A percentile compares a stretch with the other conserved stretches of the same genome.
Conservation (phyloP, 495 filamentous ascomycete genomes). For the Letharia lupina region DNA sequence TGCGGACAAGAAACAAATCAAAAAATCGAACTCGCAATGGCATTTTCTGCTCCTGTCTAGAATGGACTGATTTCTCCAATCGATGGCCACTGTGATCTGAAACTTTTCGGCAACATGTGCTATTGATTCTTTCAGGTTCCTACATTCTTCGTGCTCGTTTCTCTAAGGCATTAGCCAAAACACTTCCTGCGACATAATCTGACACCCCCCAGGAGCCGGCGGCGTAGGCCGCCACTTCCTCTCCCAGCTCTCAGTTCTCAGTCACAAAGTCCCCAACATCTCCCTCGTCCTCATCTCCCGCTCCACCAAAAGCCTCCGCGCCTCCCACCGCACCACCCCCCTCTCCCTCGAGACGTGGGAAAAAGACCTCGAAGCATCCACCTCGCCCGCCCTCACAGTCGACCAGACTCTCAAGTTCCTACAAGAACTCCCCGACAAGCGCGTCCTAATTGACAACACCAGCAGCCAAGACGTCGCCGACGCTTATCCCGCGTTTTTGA, state of each 20-base stretch:
- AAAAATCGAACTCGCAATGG: not conserved
- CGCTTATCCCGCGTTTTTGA: slow-evolving; percentile 68
- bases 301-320: slow-evolving; percentile 67
- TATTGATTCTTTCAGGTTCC: not conserved
- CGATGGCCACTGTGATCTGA: not conserved
- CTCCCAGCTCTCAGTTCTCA: slow-evolving; percentile 59
- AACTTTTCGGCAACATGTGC: not conserved
- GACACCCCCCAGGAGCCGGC: slow-evolving; percentile 58
- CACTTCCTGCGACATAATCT: not conserved
- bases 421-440: slow-evolving; percentile 55
- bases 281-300: slow-evolving; percentile 72
- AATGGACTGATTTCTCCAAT: not conserved
- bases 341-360: slow-evolving; percentile 31
- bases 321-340: slow-evolving; percentile 40
- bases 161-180: not conserved
- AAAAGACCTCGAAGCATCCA: slow-evolving; percentile 41
- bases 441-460: slow-evolving; percentile 88
- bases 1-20: not conserved
- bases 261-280: slow-evolving; percentile 48
- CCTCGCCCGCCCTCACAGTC: slow-evolving; percentile 49
- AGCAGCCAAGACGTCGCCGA: slow-evolving; percentile 72
- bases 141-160: not conserved
- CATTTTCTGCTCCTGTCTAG: not conserved
- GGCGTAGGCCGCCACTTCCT: slow-evolving; percentile 92
- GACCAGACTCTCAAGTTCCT: slow-evolving; percentile 65